These are phyloP conservation scores for Didymella sp. DNA, from an alignment of 2,329 filamentous ascomycete genomes.

Conservation along the genomic window DNA sequence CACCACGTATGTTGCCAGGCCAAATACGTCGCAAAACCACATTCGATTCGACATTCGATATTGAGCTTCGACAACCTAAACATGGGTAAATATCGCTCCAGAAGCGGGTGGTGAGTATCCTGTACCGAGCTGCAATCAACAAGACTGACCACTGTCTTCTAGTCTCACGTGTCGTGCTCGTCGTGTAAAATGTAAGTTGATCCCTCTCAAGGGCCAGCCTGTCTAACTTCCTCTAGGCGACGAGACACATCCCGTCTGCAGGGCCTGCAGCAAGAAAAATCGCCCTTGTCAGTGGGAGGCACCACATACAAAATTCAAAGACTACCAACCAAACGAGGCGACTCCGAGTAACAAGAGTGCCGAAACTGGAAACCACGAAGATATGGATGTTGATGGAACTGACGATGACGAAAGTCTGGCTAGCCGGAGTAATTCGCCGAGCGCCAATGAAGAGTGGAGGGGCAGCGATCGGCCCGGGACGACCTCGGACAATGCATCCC, in stretches of 20 bases:
- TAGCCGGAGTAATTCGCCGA: constrained; percentile 30
- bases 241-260: constrained; percentile 38
- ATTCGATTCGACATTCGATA: constrained; percentile 19
- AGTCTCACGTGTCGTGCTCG: constrained; percentile 43
- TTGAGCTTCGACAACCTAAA: not conserved
- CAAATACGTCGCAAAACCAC: not conserved
- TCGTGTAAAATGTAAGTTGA: constrained; percentile 41
- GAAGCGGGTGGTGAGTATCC: constrained; percentile 40
- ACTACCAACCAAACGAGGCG: constrained; percentile 31
- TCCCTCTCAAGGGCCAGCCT: not conserved
- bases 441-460: constrained; percentile 1
- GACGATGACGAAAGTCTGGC: constrained; percentile 22
- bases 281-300: constrained; percentile 43
- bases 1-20: not conserved
- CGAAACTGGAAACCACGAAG: constrained; percentile 17
- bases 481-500: constrained; percentile 20
- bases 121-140: not conserved
- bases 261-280: constrained; percentile 43
- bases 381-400: constrained; percentile 26
- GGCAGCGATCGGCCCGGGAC: constrained; percentile 9
- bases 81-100: constrained; percentile 44
- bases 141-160: constrained; percentile 7
- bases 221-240: constrained; percentile 29
- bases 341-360: constrained; percentile 24
- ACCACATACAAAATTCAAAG: constrained; percentile 36